These are phyloP conservation scores for Pseudozyma sp. DNA, from an alignment of 1,284 basidiomycete genomes.

Conservation along the genomic window DNA sequence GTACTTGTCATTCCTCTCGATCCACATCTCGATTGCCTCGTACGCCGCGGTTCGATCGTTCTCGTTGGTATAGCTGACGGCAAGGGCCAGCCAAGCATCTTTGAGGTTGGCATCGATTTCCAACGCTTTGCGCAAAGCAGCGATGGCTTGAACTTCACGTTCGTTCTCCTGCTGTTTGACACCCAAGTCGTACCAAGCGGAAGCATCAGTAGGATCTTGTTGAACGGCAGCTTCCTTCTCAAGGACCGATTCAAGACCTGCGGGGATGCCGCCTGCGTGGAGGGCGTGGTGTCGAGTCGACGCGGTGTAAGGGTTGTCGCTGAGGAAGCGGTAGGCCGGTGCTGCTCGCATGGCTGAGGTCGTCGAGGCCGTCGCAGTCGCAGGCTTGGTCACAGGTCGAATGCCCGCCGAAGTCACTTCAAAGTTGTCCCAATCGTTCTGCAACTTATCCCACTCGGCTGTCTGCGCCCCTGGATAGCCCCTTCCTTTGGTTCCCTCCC, in stretches of 20 bases:
- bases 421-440: slow-evolving; percentile 81
- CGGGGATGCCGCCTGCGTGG: slow-evolving; percentile 35
- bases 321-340: slow-evolving; percentile 62
- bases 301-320: slow-evolving; percentile 62
- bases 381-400: slow-evolving; percentile 41
- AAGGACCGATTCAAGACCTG: slow-evolving; percentile 70
- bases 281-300: slow-evolving; percentile 50
- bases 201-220: slow-evolving; percentile 78
- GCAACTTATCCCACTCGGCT: slow-evolving; percentile 77
- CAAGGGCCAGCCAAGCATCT: slow-evolving; percentile 89
- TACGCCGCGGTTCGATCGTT: slow-evolving; percentile 78
- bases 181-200: slow-evolving; percentile 90
- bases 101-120: slow-evolving; percentile 76
- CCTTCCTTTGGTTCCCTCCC: slow-evolving; percentile 55
- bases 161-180: slow-evolving; percentile 99
- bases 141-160: slow-evolving; percentile 88
- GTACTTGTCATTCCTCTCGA: slow-evolving; percentile 72
- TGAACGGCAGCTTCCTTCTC: slow-evolving; percentile 92
- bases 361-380: slow-evolving; percentile 7
- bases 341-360: slow-evolving; percentile 33
- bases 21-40: slow-evolving; percentile 86
- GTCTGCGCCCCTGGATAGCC: slow-evolving; percentile 62
- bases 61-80: slow-evolving; percentile 93
- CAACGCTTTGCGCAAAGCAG: slow-evolving; percentile 83
- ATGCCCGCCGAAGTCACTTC: slow-evolving; percentile 51